A percentile compares a stretch with the other conserved stretches of the same genome.
phyloP scores from a whole-genome alignment of 106 monocot genomes.

The Chionographis japonica region DNA sequence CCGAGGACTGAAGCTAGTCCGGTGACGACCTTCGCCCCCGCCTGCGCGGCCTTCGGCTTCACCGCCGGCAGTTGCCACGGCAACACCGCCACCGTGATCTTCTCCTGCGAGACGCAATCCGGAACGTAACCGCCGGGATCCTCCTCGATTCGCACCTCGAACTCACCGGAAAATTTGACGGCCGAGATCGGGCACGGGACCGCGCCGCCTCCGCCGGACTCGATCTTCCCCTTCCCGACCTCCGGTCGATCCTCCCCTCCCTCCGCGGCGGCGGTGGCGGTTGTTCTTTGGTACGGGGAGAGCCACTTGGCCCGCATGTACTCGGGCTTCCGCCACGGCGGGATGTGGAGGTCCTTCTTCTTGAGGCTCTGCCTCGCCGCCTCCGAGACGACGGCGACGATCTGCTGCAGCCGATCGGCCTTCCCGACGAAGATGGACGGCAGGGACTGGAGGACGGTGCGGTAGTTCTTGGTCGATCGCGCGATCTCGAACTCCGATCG shows the following conservation, averaged over 20 bases:
- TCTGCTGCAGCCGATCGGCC: constrained; percentile 40
- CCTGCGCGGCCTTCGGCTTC: constrained; percentile 11
- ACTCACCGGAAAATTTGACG: constrained; percentile 19
- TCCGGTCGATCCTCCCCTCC: neutral
- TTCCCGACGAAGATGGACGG: constrained; percentile 67
- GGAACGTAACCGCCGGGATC: neutral
- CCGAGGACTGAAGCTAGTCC: constrained; percentile 36
- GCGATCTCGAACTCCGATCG: constrained; percentile 75
- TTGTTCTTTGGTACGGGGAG: constrained; percentile 17
- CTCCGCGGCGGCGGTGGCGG: neutral
- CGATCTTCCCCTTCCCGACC: neutral
- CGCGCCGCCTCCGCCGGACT: neutral
- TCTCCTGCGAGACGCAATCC: neutral
- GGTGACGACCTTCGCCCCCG: constrained; percentile 35
- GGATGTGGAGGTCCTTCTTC: constrained; percentile 72
- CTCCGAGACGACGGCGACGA: constrained; percentile 54
- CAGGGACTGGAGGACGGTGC: constrained; percentile 44
- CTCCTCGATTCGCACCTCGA: constrained; percentile 5
- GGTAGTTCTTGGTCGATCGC: constrained; percentile 59
- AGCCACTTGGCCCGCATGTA: constrained; percentile 77
- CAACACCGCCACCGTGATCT: constrained; percentile 5
- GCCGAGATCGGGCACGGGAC: constrained; percentile 1
- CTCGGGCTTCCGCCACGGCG: constrained; percentile 72
- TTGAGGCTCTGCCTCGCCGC: constrained; percentile 59
- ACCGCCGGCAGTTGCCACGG: constrained; percentile 38